These are phyloP conservation scores for Elongisporangium prolatum DNA, from an alignment of 352 stramenopile genomes.

Conservation along the genomic window DNA sequence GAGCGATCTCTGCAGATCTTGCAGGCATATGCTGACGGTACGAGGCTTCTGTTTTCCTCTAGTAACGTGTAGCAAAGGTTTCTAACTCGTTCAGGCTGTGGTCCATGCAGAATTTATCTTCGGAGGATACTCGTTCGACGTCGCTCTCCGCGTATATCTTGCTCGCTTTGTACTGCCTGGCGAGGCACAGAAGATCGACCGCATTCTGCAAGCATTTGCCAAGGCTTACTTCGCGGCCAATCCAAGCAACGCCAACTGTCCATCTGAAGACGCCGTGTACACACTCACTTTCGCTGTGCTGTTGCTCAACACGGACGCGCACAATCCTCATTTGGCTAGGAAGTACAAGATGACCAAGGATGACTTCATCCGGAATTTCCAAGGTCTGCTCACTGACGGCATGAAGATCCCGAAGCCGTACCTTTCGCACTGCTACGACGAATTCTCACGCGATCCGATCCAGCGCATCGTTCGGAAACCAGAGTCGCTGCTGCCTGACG, in stretches of 20 bases:
- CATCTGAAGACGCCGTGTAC: slow-evolving; percentile 71
- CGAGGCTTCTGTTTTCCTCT: slow-evolving; percentile 15
- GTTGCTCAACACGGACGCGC: slow-evolving; percentile 78
- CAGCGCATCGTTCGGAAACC: slow-evolving; percentile 54
- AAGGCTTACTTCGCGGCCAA: slow-evolving; percentile 62
- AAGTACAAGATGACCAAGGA: slow-evolving; percentile 72
- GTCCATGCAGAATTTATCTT: slow-evolving; percentile 46
- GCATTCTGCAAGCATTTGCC: slow-evolving; percentile 77
- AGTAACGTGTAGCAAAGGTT: neutral
- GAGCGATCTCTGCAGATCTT: slow-evolving; percentile 53
- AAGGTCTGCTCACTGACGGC: slow-evolving; percentile 35
- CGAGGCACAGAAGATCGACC: slow-evolving; percentile 84
- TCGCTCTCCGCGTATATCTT: slow-evolving; percentile 69
- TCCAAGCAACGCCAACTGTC: slow-evolving; percentile 38
- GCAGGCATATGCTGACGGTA: slow-evolving; percentile 63
- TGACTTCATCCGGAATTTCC: slow-evolving; percentile 75
- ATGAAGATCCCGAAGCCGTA: slow-evolving; percentile 38
- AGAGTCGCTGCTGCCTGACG: slow-evolving; percentile 30
- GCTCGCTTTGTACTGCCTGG: slow-evolving; percentile 61
- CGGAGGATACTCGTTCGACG: slow-evolving; percentile 49
- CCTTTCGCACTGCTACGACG: slow-evolving; percentile 60
- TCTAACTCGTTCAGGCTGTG: neutral
- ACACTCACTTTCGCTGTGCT: slow-evolving; percentile 73
- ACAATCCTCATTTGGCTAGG: slow-evolving; percentile 57
- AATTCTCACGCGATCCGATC: slow-evolving; percentile 54